Evolutionary conservation across 1,284 basidiomycete species (phyloP).

Genomic region (Xerocomus cyaneibrunnescens): DNA sequence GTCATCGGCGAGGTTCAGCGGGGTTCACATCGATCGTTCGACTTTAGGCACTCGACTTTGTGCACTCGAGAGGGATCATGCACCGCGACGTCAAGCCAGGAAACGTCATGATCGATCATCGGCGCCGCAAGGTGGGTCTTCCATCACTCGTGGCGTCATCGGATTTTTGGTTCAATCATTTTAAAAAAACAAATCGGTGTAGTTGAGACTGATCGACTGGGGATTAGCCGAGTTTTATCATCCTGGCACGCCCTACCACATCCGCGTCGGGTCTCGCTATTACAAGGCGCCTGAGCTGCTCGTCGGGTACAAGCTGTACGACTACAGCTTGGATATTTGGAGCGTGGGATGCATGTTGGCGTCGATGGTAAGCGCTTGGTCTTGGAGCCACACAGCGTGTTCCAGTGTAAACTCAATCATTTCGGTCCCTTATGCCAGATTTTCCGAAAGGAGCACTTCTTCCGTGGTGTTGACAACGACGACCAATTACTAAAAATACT

Average conservation of each 20-base stretch:
- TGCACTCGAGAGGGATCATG: constrained; percentile 88
- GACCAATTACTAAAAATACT: constrained; percentile 89
- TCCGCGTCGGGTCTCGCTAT: constrained; percentile 87
- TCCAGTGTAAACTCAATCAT: constrained; percentile 14
- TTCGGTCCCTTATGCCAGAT: constrained; percentile 45
- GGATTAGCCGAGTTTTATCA: constrained; percentile 93
- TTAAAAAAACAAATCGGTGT: constrained; percentile 3
- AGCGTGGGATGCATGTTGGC: constrained; percentile 89
- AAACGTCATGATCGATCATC: constrained; percentile 90
- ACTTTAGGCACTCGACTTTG: constrained; percentile 81
- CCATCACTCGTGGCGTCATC: background rate
- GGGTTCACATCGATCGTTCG: background rate
- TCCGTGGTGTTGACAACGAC: constrained; percentile 87
- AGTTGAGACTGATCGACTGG: constrained; percentile 89
- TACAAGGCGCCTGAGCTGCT: constrained; percentile 89
- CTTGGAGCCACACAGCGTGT: background rate
- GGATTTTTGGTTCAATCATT: background rate
- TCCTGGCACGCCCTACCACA: constrained; percentile 83
- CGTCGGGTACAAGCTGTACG: constrained; percentile 85
- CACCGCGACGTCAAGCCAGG: constrained; percentile 91
- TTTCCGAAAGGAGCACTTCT: constrained; percentile 88
- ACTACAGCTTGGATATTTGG: constrained; percentile 88
- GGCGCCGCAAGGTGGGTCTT: constrained; percentile 63
- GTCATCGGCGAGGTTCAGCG: background rate
- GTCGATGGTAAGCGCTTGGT: constrained; percentile 60